phyloP scores from a whole-genome alignment of 139 green algal genomes.

The Closterium sp. region DNA sequence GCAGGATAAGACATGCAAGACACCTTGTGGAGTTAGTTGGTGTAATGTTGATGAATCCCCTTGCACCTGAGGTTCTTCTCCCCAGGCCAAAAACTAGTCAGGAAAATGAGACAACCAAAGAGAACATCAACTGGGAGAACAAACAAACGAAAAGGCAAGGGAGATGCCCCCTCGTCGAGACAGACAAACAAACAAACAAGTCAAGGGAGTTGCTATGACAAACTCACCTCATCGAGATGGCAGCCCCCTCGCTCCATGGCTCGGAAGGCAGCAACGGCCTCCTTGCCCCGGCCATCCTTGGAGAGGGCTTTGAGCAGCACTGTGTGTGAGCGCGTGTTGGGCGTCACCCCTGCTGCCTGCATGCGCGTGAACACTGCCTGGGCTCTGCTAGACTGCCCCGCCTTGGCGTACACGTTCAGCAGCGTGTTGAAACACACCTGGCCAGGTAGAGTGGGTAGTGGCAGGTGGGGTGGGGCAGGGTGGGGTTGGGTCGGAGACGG shows the following conservation, averaged over 20 bases:
- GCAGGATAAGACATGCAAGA: no score
- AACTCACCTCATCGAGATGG: neutral
- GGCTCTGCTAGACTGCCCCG: neutral
- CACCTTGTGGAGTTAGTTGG: no score
- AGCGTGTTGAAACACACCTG: conserved; percentile 26
- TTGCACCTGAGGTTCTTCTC: no score
- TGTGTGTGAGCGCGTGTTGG: neutral
- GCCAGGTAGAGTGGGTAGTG: neutral
- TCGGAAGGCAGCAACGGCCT: neutral
- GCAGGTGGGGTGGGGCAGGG: neutral
- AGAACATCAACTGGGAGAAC: no score
- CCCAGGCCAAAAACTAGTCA: no score
- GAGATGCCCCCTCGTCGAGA: neutral
- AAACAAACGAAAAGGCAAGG: no score
- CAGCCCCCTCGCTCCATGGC: neutral
- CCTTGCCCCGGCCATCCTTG: neutral
- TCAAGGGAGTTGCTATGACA: neutral
- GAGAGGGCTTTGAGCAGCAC: conserved; percentile 4
- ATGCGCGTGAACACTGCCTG: neutral
- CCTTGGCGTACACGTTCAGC: conserved; percentile 6
- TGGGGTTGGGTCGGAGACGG: no score
- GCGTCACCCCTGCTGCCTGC: neutral
- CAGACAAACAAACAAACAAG: no score
- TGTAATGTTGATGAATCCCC: no score
- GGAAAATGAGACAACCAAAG: no score